Evolutionary conservation across 2,329 filamentous ascomycete genomes (phyloP), one percentile per base, ranked within the genome.

Genomic region (Colletotrichum sp.): DNA sequence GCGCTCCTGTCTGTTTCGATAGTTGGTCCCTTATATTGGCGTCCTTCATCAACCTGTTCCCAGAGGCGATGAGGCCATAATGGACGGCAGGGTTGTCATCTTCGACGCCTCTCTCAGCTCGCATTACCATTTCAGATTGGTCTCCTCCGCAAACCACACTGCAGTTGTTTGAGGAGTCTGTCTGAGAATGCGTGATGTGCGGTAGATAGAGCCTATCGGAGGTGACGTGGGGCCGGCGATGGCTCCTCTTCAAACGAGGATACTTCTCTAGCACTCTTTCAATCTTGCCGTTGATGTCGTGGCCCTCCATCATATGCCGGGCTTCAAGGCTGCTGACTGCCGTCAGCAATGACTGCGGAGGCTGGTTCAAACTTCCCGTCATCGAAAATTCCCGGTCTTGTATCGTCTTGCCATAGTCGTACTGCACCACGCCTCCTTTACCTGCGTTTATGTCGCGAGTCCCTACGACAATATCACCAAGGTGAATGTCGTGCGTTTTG

Each of bases 41-140:
- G n/a, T 83, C 79, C 59, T 84, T 85, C 62, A 88, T 82, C 1
- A 87, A 81, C 2, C 79, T 75, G 59, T 86, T 83, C 0, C 81
- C 82, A 0, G 84, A 85, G 0, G 81, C 82, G 18, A 83, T 80
- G 4, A 78, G 24, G 3, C 80, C 79, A 32, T 77, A 80, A 56
- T 81, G 80, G 10, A 79, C 69, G 4, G 74, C 66, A 12, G 65
- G 65, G 9, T 73, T 65, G 3, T 16, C 26, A 5, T 43, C 38
- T 9, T n/a, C 18, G 2, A 30, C 24, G 12, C 52, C 9, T 26
- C 78, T 62, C 4, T 30, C 8, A 26, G 56, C 36, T 26, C 71
- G 62, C 43, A 18, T 8, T 9, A 73, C 48, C 38, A 76, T 58
- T 28, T 61, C 43, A 14, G 34, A 26, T 16, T 38, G 16, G 14